These are phyloP conservation scores for Inonotus obliquus DNA, from an alignment of 1,284 basidiomycete genomes.

Conservation along the genomic window DNA sequence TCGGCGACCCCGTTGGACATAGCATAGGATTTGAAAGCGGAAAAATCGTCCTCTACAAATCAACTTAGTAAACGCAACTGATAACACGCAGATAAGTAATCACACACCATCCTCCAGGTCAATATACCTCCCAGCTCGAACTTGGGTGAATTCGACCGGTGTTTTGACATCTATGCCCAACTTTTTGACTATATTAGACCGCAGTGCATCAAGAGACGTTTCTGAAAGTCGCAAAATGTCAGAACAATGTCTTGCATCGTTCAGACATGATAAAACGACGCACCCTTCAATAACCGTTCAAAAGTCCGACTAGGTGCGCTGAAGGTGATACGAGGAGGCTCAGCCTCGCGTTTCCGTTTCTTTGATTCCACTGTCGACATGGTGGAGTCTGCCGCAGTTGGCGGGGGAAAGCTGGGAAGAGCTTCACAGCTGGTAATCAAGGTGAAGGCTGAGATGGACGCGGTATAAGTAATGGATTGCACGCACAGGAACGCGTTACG, in stretches of 20 bases:
- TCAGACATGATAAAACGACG: not conserved
- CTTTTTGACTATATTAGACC: slow-evolving; percentile 54
- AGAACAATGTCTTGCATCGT: not conserved
- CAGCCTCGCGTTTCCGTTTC: slow-evolving; percentile 43
- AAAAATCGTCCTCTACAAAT: slow-evolving; percentile 66
- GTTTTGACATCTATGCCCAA: slow-evolving; percentile 41
- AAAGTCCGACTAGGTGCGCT: slow-evolving; percentile 46
- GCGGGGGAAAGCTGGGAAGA: not conserved
- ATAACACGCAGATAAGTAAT: not conserved
- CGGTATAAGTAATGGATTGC: not conserved
- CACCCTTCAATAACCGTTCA: slow-evolving; percentile 64
- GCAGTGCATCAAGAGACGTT: slow-evolving; percentile 50
- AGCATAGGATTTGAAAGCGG: slow-evolving; percentile 53
- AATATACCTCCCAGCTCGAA: slow-evolving; percentile 48
- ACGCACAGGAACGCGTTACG: not conserved
- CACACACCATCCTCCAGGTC: slow-evolving; percentile 68
- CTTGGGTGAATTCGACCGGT: slow-evolving; percentile 47
- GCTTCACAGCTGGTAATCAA: too few relatives aligned
- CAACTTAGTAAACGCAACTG: not conserved
- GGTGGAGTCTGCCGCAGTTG: not conserved
- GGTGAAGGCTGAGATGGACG: not conserved
- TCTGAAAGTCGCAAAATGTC: slow-evolving; percentile 36
- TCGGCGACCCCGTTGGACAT: slow-evolving; percentile 33
- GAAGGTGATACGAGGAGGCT: slow-evolving; percentile 50
- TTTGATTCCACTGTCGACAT: slow-evolving; percentile 32